Evolutionary conservation across 495 filamentous ascomycete species (phyloP).

Genomic region (Cladorrhinum samala): DNA sequence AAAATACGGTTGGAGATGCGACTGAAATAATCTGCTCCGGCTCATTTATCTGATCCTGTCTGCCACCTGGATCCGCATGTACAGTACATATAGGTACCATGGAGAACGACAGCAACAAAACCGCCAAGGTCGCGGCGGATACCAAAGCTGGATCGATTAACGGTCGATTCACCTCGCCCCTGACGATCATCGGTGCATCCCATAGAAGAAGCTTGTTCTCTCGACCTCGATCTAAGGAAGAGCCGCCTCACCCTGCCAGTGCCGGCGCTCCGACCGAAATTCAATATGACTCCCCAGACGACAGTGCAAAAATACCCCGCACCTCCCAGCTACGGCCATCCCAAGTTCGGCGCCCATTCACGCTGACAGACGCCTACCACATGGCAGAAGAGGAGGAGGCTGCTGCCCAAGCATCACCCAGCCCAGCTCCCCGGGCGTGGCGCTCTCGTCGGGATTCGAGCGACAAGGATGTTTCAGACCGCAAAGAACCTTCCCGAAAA

Average conservation of each 20-base stretch:
- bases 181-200: conserved; percentile 24
- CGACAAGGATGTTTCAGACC: conserved; percentile 18
- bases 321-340: conserved; percentile 26
- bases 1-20: neutral
- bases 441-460: conserved; percentile 25
- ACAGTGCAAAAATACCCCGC: conserved; percentile 35
- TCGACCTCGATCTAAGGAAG: conserved; percentile 16
- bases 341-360: conserved; percentile 26
- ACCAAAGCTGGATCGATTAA: conserved; percentile 7
- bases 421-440: conserved; percentile 39
- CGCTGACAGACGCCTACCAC: conserved; percentile 35
- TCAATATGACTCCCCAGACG: conserved; percentile 20
- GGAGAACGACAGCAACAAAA: conserved; percentile 20
- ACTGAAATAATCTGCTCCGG: neutral
- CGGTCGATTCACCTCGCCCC: conserved; percentile 17
- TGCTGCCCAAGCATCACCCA: conserved; percentile 40
- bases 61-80: neutral
- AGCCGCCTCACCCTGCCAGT: conserved; percentile 6
- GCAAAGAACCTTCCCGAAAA: neutral
- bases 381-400: conserved; percentile 37
- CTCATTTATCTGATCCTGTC: neutral
- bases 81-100: too few relatives aligned
- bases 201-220: conserved; percentile 19
- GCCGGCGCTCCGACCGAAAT: conserved; percentile 13
- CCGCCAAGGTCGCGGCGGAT: neutral